Conservation (phyloP, 495 filamentous ascomycete species). For the Trichoderma erinaceum region DNA sequence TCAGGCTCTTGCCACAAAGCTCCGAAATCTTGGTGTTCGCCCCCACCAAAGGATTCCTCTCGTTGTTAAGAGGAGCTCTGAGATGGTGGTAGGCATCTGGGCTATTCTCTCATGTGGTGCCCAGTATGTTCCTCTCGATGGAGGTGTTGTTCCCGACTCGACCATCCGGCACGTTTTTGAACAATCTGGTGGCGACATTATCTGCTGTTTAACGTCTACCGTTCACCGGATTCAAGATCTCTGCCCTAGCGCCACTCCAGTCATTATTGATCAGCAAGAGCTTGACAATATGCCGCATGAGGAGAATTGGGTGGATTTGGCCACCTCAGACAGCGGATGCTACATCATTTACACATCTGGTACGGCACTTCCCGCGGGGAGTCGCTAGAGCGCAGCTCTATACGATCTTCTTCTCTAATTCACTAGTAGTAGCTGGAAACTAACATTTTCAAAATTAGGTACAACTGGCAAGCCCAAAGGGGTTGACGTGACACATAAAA, state of each 20-base stretch:
- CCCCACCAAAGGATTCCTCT: constrained; percentile 26
- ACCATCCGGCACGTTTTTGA: constrained; percentile 28
- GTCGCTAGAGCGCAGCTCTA: not conserved
- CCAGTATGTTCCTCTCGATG: constrained; percentile 45
- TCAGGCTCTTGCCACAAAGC: constrained; percentile 27
- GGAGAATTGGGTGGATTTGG: constrained; percentile 14
- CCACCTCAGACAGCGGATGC: constrained; percentile 27
- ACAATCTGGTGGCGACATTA: constrained; percentile 21
- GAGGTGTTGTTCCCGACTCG: constrained; percentile 30
- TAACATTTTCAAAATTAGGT: constrained; percentile 16
- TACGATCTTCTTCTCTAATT: not conserved
- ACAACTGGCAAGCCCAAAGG: constrained; percentile 39
- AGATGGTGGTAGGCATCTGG: constrained; percentile 41
- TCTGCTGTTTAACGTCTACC: not conserved
- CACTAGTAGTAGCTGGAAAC: not conserved
- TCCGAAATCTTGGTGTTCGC: constrained; percentile 24
- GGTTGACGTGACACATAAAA: constrained; percentile 32
- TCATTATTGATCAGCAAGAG: constrained; percentile 19
- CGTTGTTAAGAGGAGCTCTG: constrained; percentile 28
- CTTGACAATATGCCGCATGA: constrained; percentile 14
- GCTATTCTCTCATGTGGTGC: constrained; percentile 46
- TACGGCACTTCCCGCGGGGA: not conserved
- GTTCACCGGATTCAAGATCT: not conserved
- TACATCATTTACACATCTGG: constrained; percentile 41
- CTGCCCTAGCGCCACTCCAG: not conserved